Conservation (phyloP, 345 rosid genomes). For the Barbarea vulgaris region DNA sequence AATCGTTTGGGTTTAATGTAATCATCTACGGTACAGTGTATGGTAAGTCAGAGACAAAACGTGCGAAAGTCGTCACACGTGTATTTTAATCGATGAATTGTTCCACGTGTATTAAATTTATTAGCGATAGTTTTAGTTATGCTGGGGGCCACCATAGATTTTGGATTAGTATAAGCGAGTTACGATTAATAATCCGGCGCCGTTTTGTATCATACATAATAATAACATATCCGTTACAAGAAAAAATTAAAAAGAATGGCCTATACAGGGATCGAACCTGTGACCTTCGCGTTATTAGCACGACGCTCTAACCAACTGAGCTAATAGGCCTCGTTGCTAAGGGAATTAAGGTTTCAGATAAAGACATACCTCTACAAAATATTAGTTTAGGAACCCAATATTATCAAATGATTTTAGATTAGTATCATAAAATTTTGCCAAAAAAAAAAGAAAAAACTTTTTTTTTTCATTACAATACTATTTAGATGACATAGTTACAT, state of each 20-base stretch:
- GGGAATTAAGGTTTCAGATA: too few relatives aligned
- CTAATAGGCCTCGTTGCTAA: constrained; percentile 45
- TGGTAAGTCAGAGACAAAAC: neutral
- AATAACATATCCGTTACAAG: neutral
- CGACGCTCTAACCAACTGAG: constrained; percentile 94
- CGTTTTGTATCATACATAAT: neutral
- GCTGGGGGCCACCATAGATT: neutral
- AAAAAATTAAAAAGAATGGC: constrained; percentile 40
- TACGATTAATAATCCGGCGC: neutral
- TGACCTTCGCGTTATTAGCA: constrained; percentile 94
- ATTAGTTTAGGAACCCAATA: too few relatives aligned
- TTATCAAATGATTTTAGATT: too few relatives aligned
- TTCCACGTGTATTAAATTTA: neutral
- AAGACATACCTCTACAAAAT: too few relatives aligned
- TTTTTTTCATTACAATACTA: too few relatives aligned
- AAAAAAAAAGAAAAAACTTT: too few relatives aligned
- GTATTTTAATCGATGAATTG: neutral
- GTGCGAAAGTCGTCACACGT: neutral
- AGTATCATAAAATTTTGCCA: too few relatives aligned
- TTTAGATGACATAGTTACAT: too few relatives aligned
- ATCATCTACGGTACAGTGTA: neutral
- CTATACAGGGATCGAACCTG: constrained; percentile 77
- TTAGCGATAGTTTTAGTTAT: neutral
- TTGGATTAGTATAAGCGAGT: neutral
- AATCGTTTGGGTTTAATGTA: neutral